Base-by-base conservation (phyloP, 371 early-diverging fungal genomes). In the Phascolomyces articulosus region DNA sequence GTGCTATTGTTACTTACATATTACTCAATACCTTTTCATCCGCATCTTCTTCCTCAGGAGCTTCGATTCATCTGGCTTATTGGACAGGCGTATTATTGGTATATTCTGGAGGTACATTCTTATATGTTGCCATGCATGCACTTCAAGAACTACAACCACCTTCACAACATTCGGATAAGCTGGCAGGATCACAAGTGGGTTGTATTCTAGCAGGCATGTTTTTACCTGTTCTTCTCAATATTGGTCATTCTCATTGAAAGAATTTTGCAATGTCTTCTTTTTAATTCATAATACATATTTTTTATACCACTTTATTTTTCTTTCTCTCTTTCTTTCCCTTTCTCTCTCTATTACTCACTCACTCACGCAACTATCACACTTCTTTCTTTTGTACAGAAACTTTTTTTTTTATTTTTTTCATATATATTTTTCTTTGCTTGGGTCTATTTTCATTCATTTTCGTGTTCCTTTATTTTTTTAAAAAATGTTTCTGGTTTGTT, bases 71-170 rank as follows among this genome's bases (percentile, higher is more conserved):
- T 47, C 47, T 88, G 73, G 84, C 84, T 58, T 87, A 89, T 68
- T 94, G 93, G 93, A 93, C 95, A 2, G 97, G 95, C 3, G 76
- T 89, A 28, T 68, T 95, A 4, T 82, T 96, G 24, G 65, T 95
- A 29, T 93, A 93, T 62, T 92, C 91, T 9, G 94, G 90, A 0
- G 96, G 98, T 21, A 95, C 96, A 0, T 96, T 97, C 73, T 72
- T 96, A 24, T 96, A 95, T 67, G 98, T 97, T 7, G 95, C 98
- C 0, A 92, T 94, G 79, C 81, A 81, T 61, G 78, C 78, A 7
- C 48, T 81, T 11, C 78, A 76, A 55, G 81, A 81, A 64, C 56
- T 71, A 40, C 68, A 64, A 40, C 47, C 31, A 8, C 21, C 26
- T 28, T 53, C 57, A 21, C 53, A n/a, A n/a, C n/a, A 63, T 54